Base-by-base conservation (phyloP, 2,329 filamentous ascomycete genomes). In the Neofusicoccum kwambonambiense region DNA sequence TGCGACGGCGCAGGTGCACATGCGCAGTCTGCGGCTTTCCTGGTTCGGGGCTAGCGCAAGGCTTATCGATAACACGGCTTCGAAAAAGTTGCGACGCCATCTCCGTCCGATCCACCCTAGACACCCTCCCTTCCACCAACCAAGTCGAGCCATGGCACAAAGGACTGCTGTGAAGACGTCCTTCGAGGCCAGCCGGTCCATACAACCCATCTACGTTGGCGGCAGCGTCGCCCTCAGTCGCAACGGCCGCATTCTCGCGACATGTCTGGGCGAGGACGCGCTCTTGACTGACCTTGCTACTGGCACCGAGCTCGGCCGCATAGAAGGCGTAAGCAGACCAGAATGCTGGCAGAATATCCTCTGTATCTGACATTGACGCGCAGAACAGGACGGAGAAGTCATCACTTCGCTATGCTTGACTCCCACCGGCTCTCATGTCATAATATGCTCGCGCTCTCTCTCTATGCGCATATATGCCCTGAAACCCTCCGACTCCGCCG, bases 141-240 rank as follows among this genome's bases (percentile, higher is more conserved):
- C 50, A 3, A 44, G 31, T 9, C 17, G 4, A 19, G 67, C 31
- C 44, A 84, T 84, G 82, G 80, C 82, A 70, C 85, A 84, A 73
- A 84, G 84, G 76, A 78, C 84, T 67, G 81, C 80, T 45, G 77
- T 84, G 71, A 96, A 93, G 83, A 97, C 93, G 65, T 97, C 94
- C 3, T 99, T 97, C 77, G 91, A 96, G 74, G 87, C 90, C 65
- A 86, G 86, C 69, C 88, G 90, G 73, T 91, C 92, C 54, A 90
- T 99, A 64, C 91, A 93, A 71, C 95, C 95, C 19, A 94, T 98
- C 57, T 97, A 95, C 75, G 97, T 94, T 1, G 95, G 95, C 63
- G 95, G 95, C 49, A 90, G 91, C 69, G 88, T 96, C 66, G 88
- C 92, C 35, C 85, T 98, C 67, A 92, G 94, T 81, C 86, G 89